Base-by-base conservation (phyloP, 169 alveolate species). In the Cystoisospora suis region DNA sequence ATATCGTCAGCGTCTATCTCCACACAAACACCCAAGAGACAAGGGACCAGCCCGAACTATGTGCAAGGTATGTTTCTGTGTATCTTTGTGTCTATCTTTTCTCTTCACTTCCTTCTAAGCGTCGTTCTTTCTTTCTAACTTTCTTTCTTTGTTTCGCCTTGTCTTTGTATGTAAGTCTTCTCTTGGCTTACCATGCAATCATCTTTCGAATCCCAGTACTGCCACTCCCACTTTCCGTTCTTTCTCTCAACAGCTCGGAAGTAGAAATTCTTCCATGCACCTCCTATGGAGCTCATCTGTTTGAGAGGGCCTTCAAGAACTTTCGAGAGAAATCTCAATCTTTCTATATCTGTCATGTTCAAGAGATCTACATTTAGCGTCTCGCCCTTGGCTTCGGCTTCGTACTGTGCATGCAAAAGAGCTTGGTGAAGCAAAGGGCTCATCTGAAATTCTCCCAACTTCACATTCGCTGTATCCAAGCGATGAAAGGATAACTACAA, bases 211-310 rank as follows among this genome's bases (percentile, higher is more conserved):
- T 80, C 59, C 93, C 93, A 89, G 46, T 79, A 89, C 46, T 89
- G 93, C 93, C 93, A 89, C 36, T 89, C 90, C 93, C 93, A 89
- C 65, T 80, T 89, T n/a, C 90, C 93, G 61, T 70, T 65, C 17
- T 45, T 0, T 44, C 86, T 56, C 61, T 90, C 93, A 2, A 45
- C 77, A 0, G 93, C 91, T 12, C 79, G 75, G 90, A 90, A 90
- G 75, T 90, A 90, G 20, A 90, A 72, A 44, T 23, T 44, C 3
- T 29, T 65, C 93, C 93, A 90, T 29, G 87, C 27, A 0, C 87
- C 83, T 46, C 93, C 93, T 0, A 81, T 7, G 9, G 88, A 44
- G 20, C 87, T 29, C 90, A 90, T 81, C 3, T 42, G 89, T 44
- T 83, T 53, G 20, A 90, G 87, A 0, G 93, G 93, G 32, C 93